phyloP scores from a whole-genome alignment of 768 basidiomycete genomes.

The Imleria badia region DNA sequence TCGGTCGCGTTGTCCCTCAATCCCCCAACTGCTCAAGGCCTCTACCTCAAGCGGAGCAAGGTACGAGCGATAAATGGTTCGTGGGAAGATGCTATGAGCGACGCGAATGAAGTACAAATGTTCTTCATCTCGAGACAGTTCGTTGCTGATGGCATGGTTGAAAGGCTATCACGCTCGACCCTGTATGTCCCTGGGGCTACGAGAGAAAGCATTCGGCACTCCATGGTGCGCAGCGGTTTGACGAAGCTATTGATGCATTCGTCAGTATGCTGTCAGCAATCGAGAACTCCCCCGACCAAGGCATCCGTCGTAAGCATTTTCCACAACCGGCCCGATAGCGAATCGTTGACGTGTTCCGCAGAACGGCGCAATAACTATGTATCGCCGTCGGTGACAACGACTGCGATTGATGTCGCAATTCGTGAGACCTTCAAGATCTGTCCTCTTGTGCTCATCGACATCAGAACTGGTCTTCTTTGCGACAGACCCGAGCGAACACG shows the following conservation, averaged over 20 bases:
- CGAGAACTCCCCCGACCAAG: not conserved
- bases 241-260: constrained; percentile 8
- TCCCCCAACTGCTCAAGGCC: not conserved
- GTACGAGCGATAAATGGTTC: constrained; percentile 3
- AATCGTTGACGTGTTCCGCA: not conserved
- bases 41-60: constrained; percentile 17
- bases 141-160: not conserved
- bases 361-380: constrained; percentile 1
- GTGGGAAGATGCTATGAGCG: constrained; percentile 16
- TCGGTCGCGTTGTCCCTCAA: constrained; percentile 13
- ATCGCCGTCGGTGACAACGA: not conserved
- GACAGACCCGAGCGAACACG: constrained; percentile 3
- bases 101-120: constrained; percentile 11
- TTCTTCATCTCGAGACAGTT: not conserved
- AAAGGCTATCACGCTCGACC: constrained; percentile 7
- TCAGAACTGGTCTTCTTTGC: constrained; percentile 7
- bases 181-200: constrained; percentile 6
- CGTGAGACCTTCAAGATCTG: constrained; percentile 1
- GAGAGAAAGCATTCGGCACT: constrained; percentile 8
- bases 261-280: constrained; percentile 2
- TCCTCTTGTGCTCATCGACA: constrained; percentile 10
- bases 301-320: constrained; percentile 1
- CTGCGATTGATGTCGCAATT: constrained; percentile 4
- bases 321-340: too few relatives aligned
- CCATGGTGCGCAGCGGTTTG: constrained; percentile 2